These are phyloP conservation scores for Coccomyxa sp. DNA, from an alignment of 139 green algal genomes.

Conservation along the genomic window DNA sequence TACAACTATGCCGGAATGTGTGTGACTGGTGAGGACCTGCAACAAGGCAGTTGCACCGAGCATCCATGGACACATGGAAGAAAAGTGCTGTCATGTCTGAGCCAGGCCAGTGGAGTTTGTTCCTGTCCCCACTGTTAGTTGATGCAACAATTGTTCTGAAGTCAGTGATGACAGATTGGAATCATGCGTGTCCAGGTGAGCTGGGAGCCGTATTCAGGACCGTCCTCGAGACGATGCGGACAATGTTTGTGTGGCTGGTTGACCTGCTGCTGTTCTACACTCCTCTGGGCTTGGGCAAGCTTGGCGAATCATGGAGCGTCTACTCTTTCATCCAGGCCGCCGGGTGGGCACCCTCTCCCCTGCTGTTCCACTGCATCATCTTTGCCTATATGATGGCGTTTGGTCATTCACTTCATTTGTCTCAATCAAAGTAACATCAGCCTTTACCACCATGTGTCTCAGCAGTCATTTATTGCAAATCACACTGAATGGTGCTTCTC, in stretches of 20 bases:
- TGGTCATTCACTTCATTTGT: background rate
- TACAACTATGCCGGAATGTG: conserved; percentile 76
- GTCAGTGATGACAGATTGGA: background rate
- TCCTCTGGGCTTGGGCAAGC: conserved; percentile 31
- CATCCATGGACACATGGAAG: background rate
- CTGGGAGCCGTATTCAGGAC: conserved; percentile 69
- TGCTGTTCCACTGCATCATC: background rate
- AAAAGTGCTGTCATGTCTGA: background rate
- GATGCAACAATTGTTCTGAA: background rate
- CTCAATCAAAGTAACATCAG: background rate
- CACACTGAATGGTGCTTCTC: background rate
- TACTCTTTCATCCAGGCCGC: conserved; percentile 53
- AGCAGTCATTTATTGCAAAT: background rate
- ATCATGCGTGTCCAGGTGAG: conserved; percentile 22
- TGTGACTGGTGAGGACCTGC: conserved; percentile 39
- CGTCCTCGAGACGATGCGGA: conserved; percentile 69
- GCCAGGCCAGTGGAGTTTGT: no score
- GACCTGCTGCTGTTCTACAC: conserved; percentile 65
- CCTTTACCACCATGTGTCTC: background rate
- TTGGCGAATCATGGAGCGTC: conserved; percentile 60
- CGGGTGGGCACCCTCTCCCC: conserved; percentile 19
- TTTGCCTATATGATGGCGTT: background rate
- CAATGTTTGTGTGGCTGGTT: conserved; percentile 69
- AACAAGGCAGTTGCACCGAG: no score
- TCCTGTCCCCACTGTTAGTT: background rate